These are phyloP conservation scores for Eleusine indica DNA, from an alignment of 176 grass and related monocot genomes.

Conservation along the genomic window DNA sequence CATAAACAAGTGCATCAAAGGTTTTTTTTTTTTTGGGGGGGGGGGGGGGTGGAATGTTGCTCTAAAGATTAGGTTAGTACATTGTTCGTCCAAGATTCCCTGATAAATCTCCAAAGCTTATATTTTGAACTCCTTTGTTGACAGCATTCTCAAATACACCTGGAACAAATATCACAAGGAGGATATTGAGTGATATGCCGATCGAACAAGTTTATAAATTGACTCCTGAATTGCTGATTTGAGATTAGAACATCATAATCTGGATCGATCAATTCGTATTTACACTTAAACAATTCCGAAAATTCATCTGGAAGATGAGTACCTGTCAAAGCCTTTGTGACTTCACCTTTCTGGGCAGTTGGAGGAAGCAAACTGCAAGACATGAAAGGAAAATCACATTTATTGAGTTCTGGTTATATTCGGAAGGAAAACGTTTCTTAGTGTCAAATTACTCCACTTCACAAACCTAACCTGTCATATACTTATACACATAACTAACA, in stretches of 20 bases:
- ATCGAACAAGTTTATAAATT: neutral
- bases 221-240: neutral
- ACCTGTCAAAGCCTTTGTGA: conserved; percentile 98
- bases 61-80: conserved; percentile 54
- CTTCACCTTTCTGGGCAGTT: conserved; percentile 91
- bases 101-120: conserved; percentile 97
- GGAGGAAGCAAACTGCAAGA: conserved; percentile 87
- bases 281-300: neutral
- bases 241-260: neutral
- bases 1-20: neutral
- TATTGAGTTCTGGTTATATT: conserved; percentile 9
- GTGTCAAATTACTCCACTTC: neutral
- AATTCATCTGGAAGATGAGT: conserved; percentile 35
- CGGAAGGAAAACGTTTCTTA: neutral
- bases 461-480: conserved; percentile 5
- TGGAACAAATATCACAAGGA: conserved; percentile 47
- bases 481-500: conserved; percentile 10
- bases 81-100: conserved; percentile 95
- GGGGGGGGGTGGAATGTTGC: neutral
- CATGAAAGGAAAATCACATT: conserved; percentile 24
- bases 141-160: conserved; percentile 99
- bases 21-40: neutral
- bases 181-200: conserved; percentile 21
- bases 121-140: conserved; percentile 89
- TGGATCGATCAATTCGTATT: neutral